Evolutionary conservation across 1,284 basidiomycete genomes (phyloP).

Genomic region (Marasmius oreades): DNA sequence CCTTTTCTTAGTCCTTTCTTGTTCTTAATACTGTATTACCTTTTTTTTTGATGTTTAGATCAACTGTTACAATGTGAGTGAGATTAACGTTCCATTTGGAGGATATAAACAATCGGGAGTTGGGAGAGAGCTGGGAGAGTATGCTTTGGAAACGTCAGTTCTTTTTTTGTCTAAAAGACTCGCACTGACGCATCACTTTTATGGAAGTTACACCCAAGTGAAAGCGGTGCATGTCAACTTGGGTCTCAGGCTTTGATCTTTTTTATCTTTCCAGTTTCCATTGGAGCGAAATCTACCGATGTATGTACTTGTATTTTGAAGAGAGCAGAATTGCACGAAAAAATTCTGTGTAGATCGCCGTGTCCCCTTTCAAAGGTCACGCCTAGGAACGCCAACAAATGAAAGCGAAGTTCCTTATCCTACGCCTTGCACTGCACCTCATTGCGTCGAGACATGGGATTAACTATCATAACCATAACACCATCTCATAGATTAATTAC

Average conservation of each 20-base stretch:
- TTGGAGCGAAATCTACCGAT: no score
- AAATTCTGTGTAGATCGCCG: no score
- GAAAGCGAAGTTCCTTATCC: no score
- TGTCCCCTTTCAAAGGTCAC: no score
- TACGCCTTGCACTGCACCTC: no score
- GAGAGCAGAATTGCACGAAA: no score
- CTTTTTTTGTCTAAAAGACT: neutral
- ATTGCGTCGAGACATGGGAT: no score
- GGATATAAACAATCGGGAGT: constrained; percentile 78
- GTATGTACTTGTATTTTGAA: no score
- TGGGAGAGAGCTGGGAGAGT: constrained; percentile 76
- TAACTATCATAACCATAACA: no score
- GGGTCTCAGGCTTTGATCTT: constrained; percentile 25
- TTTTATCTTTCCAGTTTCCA: no score
- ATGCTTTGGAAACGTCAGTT: constrained; percentile 56
- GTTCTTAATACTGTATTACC: neutral
- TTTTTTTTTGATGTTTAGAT: constrained; percentile 30
- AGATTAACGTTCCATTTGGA: constrained; percentile 66
- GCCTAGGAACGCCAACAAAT: no score
- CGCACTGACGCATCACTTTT: constrained; percentile 12
- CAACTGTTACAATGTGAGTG: constrained; percentile 64
- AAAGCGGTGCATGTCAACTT: constrained; percentile 79
- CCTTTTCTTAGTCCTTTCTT: neutral
- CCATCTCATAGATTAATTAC: no score
- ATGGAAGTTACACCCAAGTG: constrained; percentile 64